Evolutionary conservation across 1,284 basidiomycete genomes (phyloP).

Genomic region (Ceratobasidium sp.): DNA sequence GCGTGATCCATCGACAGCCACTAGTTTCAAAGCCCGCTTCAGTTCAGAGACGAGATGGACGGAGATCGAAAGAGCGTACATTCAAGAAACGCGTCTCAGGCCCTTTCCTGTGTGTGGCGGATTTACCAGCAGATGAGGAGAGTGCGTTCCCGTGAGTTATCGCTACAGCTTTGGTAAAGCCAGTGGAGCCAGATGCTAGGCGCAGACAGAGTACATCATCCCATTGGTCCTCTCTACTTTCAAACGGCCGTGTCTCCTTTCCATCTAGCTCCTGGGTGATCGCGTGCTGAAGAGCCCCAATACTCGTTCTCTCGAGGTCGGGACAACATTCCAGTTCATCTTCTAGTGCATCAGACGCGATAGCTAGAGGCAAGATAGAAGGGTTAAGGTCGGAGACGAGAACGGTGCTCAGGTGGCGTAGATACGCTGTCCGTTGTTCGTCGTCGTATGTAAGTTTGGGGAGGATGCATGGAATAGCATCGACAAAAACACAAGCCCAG

Average conservation of each 20-base stretch:
- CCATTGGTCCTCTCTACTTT: neutral
- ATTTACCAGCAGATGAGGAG: conserved; percentile 19
- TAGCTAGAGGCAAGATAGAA: neutral
- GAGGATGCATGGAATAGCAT: conserved; percentile 22
- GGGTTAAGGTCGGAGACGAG: neutral
- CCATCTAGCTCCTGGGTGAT: neutral
- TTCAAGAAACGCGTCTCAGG: conserved; percentile 19
- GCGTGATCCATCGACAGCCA: conserved; percentile 26
- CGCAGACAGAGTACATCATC: conserved; percentile 10
- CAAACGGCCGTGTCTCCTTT: neutral
- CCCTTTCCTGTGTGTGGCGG: neutral
- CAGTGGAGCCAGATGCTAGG: conserved; percentile 18
- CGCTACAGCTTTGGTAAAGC: conserved; percentile 20
- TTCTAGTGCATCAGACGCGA: neutral
- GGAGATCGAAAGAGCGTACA: neutral
- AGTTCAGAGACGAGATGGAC: neutral
- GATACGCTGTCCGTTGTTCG: conserved; percentile 9
- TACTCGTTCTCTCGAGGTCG: neutral
- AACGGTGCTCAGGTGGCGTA: conserved; percentile 16
- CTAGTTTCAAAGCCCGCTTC: neutral
- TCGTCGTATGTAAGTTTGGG: conserved; percentile 14
- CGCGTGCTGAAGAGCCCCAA: neutral
- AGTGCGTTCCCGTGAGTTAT: conserved; percentile 22
- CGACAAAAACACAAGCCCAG: conserved; percentile 16
- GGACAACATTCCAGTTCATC: conserved; percentile 8